Evolutionary conservation across 2,329 filamentous ascomycete species (phyloP), one percentile per base, ranked within the genome.

Genomic region (Fusarium sp.): DNA sequence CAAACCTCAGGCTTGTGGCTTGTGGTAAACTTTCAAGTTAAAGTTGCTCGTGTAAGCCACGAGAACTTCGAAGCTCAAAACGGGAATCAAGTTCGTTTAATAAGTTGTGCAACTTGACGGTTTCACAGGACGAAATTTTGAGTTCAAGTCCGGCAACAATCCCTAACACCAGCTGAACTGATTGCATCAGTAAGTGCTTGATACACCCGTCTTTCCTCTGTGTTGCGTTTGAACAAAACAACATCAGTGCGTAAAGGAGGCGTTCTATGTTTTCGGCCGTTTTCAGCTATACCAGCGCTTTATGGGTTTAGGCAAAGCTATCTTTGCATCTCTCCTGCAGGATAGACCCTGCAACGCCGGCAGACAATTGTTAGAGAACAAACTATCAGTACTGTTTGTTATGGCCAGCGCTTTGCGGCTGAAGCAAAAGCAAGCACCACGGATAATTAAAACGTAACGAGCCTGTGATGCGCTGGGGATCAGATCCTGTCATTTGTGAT

Each of bases 401-500:
- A 39, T 42, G 41, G 35, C n/a, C 57, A 63, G 49, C 35, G 29
- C 44, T 33, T 21, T 54, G 39, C 39, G 51, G 57, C 49, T 49
- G 63, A 42, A 42, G 19, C 49, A 67, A 69, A 58, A 49, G 44
- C 57, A 68, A 60, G 39, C n/a, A 68, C 27, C 11, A n/a, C 23
- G 37, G 41, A 33, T 38, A 60, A 49, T 60, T 27, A 45, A 42
- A 45, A 62, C 58, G 39, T 19, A 37, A 70, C 46, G 11, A 38
- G 27, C 42, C 35, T 45, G 52, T 46, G 55, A 67, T 60, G 35
- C 38, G 15, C 41, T 54, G 39, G 33, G 60, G 66, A 71, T 75
- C 60, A 58, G 48, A 44, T 63, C 31, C 58, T 63, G 49, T 74
- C 70, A 71, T 63, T 69, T 74, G 51, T 73, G 69, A 76, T 57